Evolutionary conservation across 1,284 basidiomycete species (phyloP).

Genomic region (Ceratobasidium sp.): DNA sequence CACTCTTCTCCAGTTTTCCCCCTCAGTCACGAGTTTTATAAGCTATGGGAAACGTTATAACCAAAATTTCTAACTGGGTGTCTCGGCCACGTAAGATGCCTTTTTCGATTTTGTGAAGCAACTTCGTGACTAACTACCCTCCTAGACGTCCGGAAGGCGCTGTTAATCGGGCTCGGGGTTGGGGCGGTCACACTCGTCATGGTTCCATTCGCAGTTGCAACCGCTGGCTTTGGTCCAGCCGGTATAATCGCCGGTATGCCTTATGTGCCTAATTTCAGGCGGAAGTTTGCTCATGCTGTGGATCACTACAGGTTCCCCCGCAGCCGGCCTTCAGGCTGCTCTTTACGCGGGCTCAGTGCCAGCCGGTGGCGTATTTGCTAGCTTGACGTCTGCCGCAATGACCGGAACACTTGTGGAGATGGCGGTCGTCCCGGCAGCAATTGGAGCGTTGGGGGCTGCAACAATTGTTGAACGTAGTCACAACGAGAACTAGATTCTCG

Average conservation of each 20-base stretch:
- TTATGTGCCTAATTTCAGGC: background rate
- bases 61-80: conserved; percentile 8
- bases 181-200: background rate
- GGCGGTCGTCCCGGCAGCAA: background rate
- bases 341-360: conserved; percentile 4
- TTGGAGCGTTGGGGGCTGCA: background rate
- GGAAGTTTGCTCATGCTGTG: background rate
- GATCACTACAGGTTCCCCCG: background rate
- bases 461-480: background rate
- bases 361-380: conserved; percentile 18
- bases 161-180: background rate
- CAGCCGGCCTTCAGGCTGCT: background rate
- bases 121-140: background rate
- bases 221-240: conserved; percentile 16
- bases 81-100: conserved; percentile 19
- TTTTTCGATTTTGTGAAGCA: background rate
- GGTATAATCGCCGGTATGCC: conserved; percentile 20
- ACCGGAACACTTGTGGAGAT: background rate
- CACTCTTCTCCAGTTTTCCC: too few relatives aligned
- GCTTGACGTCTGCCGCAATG: conserved; percentile 10
- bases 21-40: background rate
- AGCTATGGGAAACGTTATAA: too few relatives aligned
- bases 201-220: background rate
- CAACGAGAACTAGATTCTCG: too few relatives aligned
- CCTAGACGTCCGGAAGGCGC: conserved; percentile 5